Conservation (phyloP, 495 filamentous ascomycete genomes). For the Schizothecium vesticola region DNA sequence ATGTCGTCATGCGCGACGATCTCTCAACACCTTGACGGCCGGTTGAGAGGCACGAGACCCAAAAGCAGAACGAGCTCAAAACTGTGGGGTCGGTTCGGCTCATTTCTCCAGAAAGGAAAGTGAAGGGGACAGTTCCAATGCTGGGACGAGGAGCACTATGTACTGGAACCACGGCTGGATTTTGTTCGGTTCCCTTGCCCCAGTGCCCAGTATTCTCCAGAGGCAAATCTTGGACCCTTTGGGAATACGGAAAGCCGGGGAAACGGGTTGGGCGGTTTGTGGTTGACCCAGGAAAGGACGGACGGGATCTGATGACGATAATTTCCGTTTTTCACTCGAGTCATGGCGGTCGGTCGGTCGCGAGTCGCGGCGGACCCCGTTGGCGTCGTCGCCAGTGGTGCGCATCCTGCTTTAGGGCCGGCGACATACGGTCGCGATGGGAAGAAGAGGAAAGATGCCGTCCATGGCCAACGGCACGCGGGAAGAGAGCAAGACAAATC, state of each 20-base stretch:
- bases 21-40: slow-evolving; percentile 1
- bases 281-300: slow-evolving; percentile 5
- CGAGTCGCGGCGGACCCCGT: neutral
- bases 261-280: neutral
- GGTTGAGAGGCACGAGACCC: neutral
- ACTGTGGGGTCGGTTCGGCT: slow-evolving; percentile 7
- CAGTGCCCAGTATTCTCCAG: neutral
- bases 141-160: neutral
- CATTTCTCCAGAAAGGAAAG: neutral
- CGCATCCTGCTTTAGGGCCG: neutral
- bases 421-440: neutral
- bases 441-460: neutral
- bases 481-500: neutral
- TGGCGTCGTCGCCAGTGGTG: neutral
- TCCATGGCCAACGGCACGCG: neutral
- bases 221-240: slow-evolving; percentile 1
- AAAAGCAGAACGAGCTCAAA: neutral
- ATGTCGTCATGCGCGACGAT: neutral
- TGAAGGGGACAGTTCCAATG: neutral
- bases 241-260: slow-evolving; percentile 12
- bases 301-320: slow-evolving; percentile 10
- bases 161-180: neutral
- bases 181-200: neutral
- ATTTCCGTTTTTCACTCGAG: slow-evolving; percentile 5
- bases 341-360: neutral